A percentile compares a stretch with the other conserved stretches of the same genome.
These are phyloP conservation scores for Umbelopsis vinacea DNA, from an alignment of 192 early-diverging fungal species.

Conservation along the genomic window DNA sequence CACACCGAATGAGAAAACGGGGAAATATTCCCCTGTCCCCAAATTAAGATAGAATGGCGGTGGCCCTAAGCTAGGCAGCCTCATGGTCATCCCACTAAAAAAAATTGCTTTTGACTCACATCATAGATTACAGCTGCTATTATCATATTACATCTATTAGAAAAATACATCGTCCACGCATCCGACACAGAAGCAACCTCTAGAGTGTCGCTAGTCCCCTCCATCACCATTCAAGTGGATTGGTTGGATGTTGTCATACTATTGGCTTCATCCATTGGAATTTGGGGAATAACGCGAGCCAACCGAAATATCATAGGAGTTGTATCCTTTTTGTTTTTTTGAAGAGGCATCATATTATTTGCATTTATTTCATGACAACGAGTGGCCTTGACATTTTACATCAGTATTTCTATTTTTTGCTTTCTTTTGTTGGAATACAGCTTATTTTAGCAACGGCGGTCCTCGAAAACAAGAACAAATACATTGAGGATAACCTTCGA, in stretches of 20 bases:
- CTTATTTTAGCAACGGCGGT: conserved; percentile 1
- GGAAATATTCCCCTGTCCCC: background rate
- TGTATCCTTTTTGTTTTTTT: conserved; percentile 8
- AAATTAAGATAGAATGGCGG: background rate
- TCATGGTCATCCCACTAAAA: background rate
- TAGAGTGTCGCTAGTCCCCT: background rate
- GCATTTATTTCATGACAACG: background rate
- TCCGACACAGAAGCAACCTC: background rate
- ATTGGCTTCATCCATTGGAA: conserved; percentile 15
- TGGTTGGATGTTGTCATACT: conserved; percentile 9
- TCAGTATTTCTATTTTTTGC: conserved; percentile 5
- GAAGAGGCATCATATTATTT: background rate
- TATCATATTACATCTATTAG: conserved; percentile 1
- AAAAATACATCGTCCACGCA: background rate
- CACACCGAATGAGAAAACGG: background rate
- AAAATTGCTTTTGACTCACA: background rate
- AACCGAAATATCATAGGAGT: background rate
- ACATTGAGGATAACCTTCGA: background rate
- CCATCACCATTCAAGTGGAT: background rate
- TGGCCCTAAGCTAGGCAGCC: background rate
- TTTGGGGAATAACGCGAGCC: conserved; percentile 14
- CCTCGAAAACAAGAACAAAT: conserved; percentile 1
- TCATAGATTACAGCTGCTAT: conserved; percentile 2
- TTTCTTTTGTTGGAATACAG: conserved; percentile 8
- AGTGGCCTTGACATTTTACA: background rate